phyloP scores from a whole-genome alignment of 331 rosid species.

The Quercus phellos region DNA sequence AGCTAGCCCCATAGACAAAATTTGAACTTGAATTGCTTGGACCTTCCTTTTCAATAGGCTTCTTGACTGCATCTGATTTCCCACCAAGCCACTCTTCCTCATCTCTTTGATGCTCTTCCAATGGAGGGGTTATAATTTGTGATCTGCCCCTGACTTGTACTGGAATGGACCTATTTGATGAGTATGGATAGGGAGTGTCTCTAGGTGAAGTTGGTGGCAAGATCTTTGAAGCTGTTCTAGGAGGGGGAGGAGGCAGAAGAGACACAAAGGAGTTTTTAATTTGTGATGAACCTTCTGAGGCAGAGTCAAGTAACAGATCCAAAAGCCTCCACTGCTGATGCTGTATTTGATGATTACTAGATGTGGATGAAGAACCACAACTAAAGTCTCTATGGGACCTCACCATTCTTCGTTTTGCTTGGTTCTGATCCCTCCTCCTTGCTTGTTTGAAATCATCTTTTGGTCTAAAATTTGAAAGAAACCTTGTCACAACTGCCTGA shows the following conservation, averaged over 20 bases:
- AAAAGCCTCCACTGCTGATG: constrained; percentile 22
- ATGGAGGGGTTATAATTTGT: constrained; percentile 11
- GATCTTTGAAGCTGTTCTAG: constrained; percentile 31
- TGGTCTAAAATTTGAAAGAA: constrained; percentile 26
- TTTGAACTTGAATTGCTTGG: background rate
- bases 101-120: constrained; percentile 30
- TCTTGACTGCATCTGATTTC: background rate
- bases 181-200: background rate
- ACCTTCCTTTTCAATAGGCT: background rate
- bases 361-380: constrained; percentile 6
- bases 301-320: constrained; percentile 22
- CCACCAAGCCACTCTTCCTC: constrained; percentile 32
- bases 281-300: constrained; percentile 19
- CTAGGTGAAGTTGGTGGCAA: constrained; percentile 15
- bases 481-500: constrained; percentile 25
- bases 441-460: constrained; percentile 24
- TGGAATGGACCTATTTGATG: constrained; percentile 5
- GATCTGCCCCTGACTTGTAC: constrained; percentile 19
- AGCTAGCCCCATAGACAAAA: constrained; percentile 2
- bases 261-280: constrained; percentile 20
- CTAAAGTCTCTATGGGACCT: background rate
- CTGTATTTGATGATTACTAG: constrained; percentile 3
- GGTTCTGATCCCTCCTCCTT: constrained; percentile 27
- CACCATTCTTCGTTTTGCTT: constrained; percentile 20
- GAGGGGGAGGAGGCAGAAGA: constrained; percentile 42